These are phyloP conservation scores for Pseudogymnoascus sp. DNA, from an alignment of 2,329 filamentous ascomycete genomes.

Conservation along the genomic window DNA sequence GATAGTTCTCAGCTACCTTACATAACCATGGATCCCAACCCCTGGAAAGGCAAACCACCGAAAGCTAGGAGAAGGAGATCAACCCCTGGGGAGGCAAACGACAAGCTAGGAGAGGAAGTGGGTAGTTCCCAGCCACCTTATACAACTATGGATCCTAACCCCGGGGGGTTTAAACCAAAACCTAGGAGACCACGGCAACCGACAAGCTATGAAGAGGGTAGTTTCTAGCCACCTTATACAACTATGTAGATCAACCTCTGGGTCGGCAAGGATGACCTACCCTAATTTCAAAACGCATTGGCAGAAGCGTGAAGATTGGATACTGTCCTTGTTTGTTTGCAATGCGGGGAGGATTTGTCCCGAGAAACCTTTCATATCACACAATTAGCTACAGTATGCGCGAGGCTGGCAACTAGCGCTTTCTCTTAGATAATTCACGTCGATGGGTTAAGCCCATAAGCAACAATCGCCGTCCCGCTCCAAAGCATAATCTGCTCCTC, in stretches of 20 bases:
- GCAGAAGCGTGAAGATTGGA: neutral
- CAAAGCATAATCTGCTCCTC: constrained; percentile 62
- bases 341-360: neutral
- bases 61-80: too few relatives aligned
- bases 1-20: too few relatives aligned
- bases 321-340: neutral
- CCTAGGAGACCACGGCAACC: too few relatives aligned
- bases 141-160: neutral
- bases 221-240: neutral
- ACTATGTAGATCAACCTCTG: too few relatives aligned
- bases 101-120: neutral
- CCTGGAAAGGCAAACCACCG: too few relatives aligned
- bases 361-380: neutral
- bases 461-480: constrained; percentile 62
- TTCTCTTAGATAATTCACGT: neutral
- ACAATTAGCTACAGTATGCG: neutral
- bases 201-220: neutral
- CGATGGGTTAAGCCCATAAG: constrained; percentile 48
- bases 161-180: too few relatives aligned
- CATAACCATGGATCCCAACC: too few relatives aligned
- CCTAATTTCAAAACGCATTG: neutral
- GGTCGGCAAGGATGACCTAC: neutral
- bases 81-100: too few relatives aligned
- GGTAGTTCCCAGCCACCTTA: neutral
- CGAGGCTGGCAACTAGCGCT: neutral